Percentiles rank a stretch among this genome's conserved stretches.
Conservation (phyloP, 2,329 filamentous ascomycete genomes). For the Neophaeococcomyces aloes region DNA sequence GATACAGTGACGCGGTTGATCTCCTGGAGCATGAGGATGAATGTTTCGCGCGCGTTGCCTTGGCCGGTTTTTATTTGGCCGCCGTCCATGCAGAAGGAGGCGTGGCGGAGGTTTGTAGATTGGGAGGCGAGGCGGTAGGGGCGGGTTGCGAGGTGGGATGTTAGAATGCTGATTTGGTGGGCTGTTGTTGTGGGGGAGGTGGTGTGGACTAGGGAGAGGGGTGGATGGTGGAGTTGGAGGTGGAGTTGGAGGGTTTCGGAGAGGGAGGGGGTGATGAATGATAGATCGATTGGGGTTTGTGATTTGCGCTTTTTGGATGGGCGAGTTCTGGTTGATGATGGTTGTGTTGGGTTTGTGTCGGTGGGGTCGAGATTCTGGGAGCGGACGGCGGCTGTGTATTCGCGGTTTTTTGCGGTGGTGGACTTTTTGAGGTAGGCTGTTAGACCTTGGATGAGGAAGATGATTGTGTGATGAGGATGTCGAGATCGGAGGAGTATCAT, state of each 20-base stretch:
- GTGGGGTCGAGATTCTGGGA: constrained; percentile 32
- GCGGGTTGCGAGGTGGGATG: constrained; percentile 66
- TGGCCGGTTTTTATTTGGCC: constrained; percentile 66
- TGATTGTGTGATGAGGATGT: constrained; percentile 45
- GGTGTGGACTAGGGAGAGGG: constrained; percentile 60
- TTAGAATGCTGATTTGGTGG: constrained; percentile 62
- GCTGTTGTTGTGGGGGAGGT: constrained; percentile 51
- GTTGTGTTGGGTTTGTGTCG: constrained; percentile 14
- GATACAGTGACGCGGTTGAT: constrained; percentile 60
- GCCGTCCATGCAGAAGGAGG: constrained; percentile 66
- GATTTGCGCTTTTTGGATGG: constrained; percentile 19
- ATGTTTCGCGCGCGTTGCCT: constrained; percentile 51
- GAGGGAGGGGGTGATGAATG: constrained; percentile 53
- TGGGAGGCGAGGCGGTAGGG: constrained; percentile 51
- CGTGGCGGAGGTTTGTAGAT: constrained; percentile 39
- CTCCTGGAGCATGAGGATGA: constrained; percentile 65
- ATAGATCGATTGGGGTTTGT: constrained; percentile 30
- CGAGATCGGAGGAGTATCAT: constrained; percentile 44
- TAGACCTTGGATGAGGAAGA: constrained; percentile 66
- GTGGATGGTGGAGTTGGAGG: constrained; percentile 55
- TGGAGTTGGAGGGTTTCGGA: constrained; percentile 62
- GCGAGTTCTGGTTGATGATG: not conserved
- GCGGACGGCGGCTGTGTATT: constrained; percentile 56
- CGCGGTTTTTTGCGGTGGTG: constrained; percentile 53
- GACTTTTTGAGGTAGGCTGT: constrained; percentile 58